Conservation (phyloP, 805 yeast genomes). For the Yamadazyma olivae region DNA sequence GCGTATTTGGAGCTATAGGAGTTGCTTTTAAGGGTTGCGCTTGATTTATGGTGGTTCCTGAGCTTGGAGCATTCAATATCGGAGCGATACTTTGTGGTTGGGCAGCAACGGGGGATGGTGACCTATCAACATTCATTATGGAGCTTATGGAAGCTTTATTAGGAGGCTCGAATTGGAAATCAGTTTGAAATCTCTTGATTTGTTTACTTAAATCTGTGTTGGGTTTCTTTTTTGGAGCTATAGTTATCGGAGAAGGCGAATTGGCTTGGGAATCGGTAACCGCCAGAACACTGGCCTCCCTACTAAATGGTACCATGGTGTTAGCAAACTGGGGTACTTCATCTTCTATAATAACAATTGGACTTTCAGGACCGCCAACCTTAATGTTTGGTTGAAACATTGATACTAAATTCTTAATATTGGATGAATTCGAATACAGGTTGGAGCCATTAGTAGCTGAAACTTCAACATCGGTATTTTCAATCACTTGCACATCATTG, state of each 20-base stretch:
- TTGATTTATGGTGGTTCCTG: no score
- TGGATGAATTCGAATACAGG: neutral
- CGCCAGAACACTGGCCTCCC: neutral
- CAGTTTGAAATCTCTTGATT: slow-evolving; percentile 5
- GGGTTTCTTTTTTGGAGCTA: slow-evolving; percentile 4
- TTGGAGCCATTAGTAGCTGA: neutral
- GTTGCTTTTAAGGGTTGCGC: neutral
- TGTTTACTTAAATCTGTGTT: slow-evolving; percentile 2
- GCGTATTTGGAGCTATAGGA: neutral
- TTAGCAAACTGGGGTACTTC: slow-evolving; percentile 5
- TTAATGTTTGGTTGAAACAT: slow-evolving; percentile 29
- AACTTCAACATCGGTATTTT: neutral
- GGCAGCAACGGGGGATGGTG: slow-evolving; percentile 10
- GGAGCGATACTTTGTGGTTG: neutral
- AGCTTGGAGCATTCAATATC: slow-evolving; percentile 1
- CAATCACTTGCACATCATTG: neutral
- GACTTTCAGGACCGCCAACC: slow-evolving; percentile 8
- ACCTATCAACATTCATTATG: slow-evolving; percentile 35
- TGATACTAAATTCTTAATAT: slow-evolving; percentile 20
- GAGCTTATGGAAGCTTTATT: slow-evolving; percentile 39
- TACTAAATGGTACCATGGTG: neutral
- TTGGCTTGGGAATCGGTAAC: neutral
- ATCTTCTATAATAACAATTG: slow-evolving; percentile 8
- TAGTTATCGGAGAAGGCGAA: neutral
- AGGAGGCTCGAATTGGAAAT: slow-evolving; percentile 4